phyloP scores from a whole-genome alignment of 2,329 filamentous ascomycete genomes.

The Ophiostoma tasmaniense region DNA sequence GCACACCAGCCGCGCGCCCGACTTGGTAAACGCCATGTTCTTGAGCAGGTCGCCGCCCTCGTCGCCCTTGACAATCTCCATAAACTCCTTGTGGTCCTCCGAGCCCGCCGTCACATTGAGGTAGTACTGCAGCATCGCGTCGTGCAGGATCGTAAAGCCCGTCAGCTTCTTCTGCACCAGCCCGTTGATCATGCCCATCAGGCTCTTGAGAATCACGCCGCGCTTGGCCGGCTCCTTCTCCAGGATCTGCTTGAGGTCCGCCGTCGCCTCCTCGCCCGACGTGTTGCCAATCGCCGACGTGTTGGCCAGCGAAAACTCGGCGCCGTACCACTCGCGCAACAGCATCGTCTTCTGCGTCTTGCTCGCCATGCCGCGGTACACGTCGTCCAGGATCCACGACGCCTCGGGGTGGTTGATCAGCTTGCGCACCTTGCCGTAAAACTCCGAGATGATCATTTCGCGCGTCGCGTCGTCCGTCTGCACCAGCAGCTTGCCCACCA shows the following conservation, averaged over 20 bases:
- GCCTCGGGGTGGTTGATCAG: constrained; percentile 94
- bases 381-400: constrained; percentile 95
- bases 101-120: constrained; percentile 67
- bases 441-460: constrained; percentile 84
- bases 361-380: constrained; percentile 83
- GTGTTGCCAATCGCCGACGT: constrained; percentile 7
- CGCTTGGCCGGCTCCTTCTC: constrained; percentile 75
- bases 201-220: constrained; percentile 73
- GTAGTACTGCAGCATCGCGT: constrained; percentile 97
- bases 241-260: constrained; percentile 68
- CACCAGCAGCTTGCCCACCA: constrained; percentile 93
- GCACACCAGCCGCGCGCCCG: constrained; percentile 73
- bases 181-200: constrained; percentile 80
- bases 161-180: constrained; percentile 94
- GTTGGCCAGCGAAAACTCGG: constrained; percentile 74
- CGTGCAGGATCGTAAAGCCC: constrained; percentile 94
- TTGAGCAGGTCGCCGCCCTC: constrained; percentile 84
- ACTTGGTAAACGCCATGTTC: constrained; percentile 92
- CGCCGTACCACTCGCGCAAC: constrained; percentile 90
- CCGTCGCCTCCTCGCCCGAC: constrained; percentile 34
- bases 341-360: constrained; percentile 77
- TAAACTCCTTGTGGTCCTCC: constrained; percentile 76
- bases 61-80: constrained; percentile 85
- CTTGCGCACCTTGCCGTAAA: constrained; percentile 86
- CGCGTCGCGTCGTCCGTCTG: constrained; percentile 81